Conservation (phyloP, 2,329 filamentous ascomycete species). For the Bipolaris gigantea region DNA sequence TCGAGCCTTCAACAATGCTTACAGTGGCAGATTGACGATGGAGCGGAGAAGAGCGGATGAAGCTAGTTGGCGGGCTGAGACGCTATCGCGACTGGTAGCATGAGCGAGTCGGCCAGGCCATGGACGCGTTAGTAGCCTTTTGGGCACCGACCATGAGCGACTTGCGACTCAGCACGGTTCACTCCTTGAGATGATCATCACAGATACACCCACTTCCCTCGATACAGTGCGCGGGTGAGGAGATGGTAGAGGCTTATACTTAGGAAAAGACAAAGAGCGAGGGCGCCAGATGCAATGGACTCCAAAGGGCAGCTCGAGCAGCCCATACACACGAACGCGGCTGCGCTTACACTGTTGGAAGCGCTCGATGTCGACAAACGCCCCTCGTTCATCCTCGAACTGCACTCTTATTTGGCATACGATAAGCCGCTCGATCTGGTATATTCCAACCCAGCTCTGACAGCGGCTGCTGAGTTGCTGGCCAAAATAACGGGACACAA, state of each 20-base stretch:
- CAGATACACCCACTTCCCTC: neutral
- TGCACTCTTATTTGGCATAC: conserved; percentile 5
- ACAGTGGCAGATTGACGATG: neutral
- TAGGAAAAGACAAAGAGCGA: neutral
- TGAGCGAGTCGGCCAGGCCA: neutral
- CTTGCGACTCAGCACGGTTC: neutral
- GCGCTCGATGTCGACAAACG: conserved; percentile 30
- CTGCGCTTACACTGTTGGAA: conserved; percentile 21
- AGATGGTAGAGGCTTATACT: neutral
- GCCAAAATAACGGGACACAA: conserved; percentile 23
- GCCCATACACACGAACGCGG: conserved; percentile 7
- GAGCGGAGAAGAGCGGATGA: neutral
- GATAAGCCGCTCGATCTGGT: conserved; percentile 20
- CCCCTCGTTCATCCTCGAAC: conserved; percentile 29
- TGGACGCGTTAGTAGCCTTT: neutral
- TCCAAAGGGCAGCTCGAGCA: conserved; percentile 3
- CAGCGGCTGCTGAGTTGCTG: conserved; percentile 19
- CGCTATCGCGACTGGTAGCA: neutral
- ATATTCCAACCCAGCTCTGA: conserved; percentile 33
- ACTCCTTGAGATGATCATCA: neutral
- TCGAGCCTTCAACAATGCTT: neutral
- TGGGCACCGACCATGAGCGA: neutral
- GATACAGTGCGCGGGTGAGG: neutral
- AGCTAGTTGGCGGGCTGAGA: neutral
- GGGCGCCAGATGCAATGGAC: conserved; percentile 4